Evolutionary conservation across 2,329 filamentous ascomycete genomes (phyloP), one percentile per base, ranked within the genome.

Genomic region (Thelonectria discophora): DNA sequence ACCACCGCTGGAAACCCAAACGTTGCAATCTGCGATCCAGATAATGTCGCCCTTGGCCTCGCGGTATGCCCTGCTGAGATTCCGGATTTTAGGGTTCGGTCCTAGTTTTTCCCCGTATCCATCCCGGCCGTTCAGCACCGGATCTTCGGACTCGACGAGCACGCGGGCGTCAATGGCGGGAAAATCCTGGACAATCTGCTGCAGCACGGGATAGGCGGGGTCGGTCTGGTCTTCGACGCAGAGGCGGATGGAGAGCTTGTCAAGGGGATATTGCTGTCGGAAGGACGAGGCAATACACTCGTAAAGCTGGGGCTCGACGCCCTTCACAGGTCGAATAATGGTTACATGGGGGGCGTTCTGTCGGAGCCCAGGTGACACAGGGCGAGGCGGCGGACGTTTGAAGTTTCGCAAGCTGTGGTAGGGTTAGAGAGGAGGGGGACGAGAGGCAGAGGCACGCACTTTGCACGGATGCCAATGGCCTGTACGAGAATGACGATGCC

Each of bases 71-170:
- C 93, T 87, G 75, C 94, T 97, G 83, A 98, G 92, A 75, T 99
- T 99, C 52, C 95, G 85, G 69, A 99, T 96, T 81, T 99, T 99
- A n/a, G 95, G 95, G 73, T 99, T 99, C 1, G 95, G 95, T 0
- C 96, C 96, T 58, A 98, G 83, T 58, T 86, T 84, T 64, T 84
- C 78, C 51, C 78, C 71, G 48, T 82, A 77, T 55, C 82, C 83
- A 11, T 78, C 76, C 32, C 80, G 71, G 30, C 83, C 84, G 55
- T 87, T 84, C 9, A 97, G 80, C 30, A 87, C 76, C 0, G 90
- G 87, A 74, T 97, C 93, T 62, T 97, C 90, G 51, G 91, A 86
- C 79, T 97, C 94, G 49, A 97, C 82, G 11, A 94, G 83, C 3
- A 98, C 82, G 54, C 84, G 84, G 2, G 88, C 89, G 77, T 97